Base-by-base conservation (phyloP, 495 filamentous ascomycete species). In the Chaetomium cochliodes region DNA sequence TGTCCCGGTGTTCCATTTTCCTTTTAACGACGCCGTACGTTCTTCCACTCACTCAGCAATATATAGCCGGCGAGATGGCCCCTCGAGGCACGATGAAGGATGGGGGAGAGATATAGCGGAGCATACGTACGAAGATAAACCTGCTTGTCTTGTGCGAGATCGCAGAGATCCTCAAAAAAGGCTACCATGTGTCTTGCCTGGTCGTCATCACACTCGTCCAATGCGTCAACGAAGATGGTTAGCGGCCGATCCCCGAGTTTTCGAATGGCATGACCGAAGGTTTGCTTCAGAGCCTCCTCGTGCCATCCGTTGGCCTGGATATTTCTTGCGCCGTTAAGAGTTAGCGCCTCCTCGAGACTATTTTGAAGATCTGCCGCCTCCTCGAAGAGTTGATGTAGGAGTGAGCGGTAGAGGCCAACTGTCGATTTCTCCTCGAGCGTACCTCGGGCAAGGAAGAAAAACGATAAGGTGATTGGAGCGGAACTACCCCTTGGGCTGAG, bases 371-470 rank as follows among this genome's bases (percentile, higher is more conserved):
- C 58, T 15, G 26, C 13, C 5, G 53, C 52, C 41, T 18, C 52
- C 26, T 68, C 2, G 23, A 68, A 68, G 30, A 68, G 68, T 30
- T 77, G 73, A 5, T 67, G 62, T 16, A 76, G 65, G 1, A 84
- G 64, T 0, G 81, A 83, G 37, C 82, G 81, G 67, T 82, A 84
- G 67, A 84, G 78, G 11, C 83, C 81, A 0, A 51, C 13, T 2
- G 72, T 71, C 0, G 81, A 79, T 60, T 76, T 81, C 67, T 84
- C 80, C 41, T 84, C 68, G 11, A 64, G 13, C 6, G 73, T 70
- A 2, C 81, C 82, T 56, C 80, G 70, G 0, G 79, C 81, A 42
- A 83, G 78, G 69, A 85, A 86, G 74, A 85, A 86, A 63, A 84
- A 85, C 0, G 76, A 83, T 8, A 78, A 60, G 2, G 70, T 70